These are phyloP conservation scores for Dicorynia guianensis DNA, from an alignment of 306 rosid species.

Conservation along the genomic window DNA sequence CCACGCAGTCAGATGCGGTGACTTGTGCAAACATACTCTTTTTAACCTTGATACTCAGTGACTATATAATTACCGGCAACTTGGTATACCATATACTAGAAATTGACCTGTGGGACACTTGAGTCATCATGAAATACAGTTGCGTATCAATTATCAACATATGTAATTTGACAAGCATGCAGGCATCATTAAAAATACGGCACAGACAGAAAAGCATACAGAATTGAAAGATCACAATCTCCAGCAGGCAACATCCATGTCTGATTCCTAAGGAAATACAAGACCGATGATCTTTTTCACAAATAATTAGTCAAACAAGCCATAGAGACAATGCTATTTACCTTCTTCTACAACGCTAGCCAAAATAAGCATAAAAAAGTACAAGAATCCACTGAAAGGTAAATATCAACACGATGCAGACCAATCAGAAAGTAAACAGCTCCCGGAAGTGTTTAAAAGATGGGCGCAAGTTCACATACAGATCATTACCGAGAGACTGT, in stretches of 20 bases:
- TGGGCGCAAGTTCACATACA: not conserved
- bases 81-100: not conserved
- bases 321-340: not conserved
- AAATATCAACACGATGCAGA: not conserved
- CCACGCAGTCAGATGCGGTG: not conserved
- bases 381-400: not conserved
- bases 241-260: not conserved
- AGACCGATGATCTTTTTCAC: not conserved
- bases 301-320: not conserved
- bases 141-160: not conserved
- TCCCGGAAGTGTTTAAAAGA: not conserved
- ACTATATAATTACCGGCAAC: not conserved
- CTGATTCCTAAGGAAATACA: not conserved
- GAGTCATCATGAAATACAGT: not conserved
- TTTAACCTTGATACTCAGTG: no score
- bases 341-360: not conserved
- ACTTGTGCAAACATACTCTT: not conserved
- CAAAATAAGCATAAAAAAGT: not conserved
- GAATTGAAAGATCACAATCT: not conserved
- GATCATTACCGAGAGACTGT: slow-evolving; percentile 60
- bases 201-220: not conserved
- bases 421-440: not conserved
- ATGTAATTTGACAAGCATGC: not conserved
- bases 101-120: not conserved
- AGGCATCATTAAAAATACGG: not conserved